A percentile compares a stretch with the other conserved stretches of the same genome.
Conservation (phyloP, 495 filamentous ascomycete species). For the Aspergillus avenaceus region DNA sequence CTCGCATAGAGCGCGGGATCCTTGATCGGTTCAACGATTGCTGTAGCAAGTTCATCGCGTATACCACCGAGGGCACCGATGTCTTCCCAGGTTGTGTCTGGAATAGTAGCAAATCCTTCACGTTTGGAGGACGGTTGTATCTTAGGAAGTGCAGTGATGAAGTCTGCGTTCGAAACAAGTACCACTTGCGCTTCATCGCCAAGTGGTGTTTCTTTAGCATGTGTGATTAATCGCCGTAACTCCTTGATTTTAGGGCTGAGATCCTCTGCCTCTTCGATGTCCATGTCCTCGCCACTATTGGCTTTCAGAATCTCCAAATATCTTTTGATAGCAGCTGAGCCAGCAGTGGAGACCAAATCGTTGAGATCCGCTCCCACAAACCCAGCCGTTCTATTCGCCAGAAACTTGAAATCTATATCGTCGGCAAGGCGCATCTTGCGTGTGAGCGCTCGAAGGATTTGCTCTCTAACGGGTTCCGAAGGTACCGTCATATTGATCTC, state of each 20-base stretch:
- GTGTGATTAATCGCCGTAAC: slow-evolving; percentile 50
- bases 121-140: slow-evolving; percentile 92
- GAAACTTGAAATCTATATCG: slow-evolving; percentile 70
- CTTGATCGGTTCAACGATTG: slow-evolving; percentile 91
- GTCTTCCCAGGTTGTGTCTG: slow-evolving; percentile 93
- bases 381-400: slow-evolving; percentile 87
- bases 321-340: slow-evolving; percentile 60
- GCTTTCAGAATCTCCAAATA: slow-evolving; percentile 50
- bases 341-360: slow-evolving; percentile 71
- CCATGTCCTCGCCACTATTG: slow-evolving; percentile 49
- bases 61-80: slow-evolving; percentile 81
- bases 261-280: slow-evolving; percentile 41
- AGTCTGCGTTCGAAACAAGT: slow-evolving; percentile 60
- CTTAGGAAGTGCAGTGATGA: slow-evolving; percentile 71
- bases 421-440: slow-evolving; percentile 62
- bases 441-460: slow-evolving; percentile 77
- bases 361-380: slow-evolving; percentile 95
- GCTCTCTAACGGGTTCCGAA: slow-evolving; percentile 75
- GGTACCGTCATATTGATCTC: slow-evolving; percentile 97
- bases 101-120: slow-evolving; percentile 95
- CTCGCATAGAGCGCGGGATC: slow-evolving; percentile 72
- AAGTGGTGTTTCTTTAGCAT: slow-evolving; percentile 47
- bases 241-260: slow-evolving; percentile 43
- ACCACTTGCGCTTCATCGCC: slow-evolving; percentile 40
- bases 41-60: slow-evolving; percentile 76